phyloP scores from a whole-genome alignment of 116 monocot genomes.

The Thalassia testudinum region DNA sequence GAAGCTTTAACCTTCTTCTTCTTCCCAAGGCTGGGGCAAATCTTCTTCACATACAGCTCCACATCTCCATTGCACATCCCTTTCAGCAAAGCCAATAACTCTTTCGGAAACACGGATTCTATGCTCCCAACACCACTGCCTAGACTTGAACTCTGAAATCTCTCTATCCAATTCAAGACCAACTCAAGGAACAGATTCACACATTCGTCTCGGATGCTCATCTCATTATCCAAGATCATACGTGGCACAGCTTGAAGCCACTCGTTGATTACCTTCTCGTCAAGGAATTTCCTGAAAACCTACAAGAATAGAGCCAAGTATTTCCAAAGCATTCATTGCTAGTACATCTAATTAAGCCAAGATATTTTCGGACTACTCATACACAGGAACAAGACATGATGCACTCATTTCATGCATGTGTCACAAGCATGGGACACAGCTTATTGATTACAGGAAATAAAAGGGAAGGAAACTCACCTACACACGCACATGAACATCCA shows the following conservation, averaged over 20 bases:
- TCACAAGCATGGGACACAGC: too few relatives aligned
- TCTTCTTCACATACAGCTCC: conserved; percentile 59
- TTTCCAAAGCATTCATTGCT: too few relatives aligned
- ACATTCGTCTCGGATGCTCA: conserved; percentile 86
- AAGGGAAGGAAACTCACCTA: too few relatives aligned
- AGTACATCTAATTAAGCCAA: too few relatives aligned
- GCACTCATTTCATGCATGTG: too few relatives aligned
- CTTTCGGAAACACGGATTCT: conserved; percentile 43
- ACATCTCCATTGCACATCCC: conserved; percentile 66
- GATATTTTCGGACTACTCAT: too few relatives aligned
- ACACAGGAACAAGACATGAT: too few relatives aligned
- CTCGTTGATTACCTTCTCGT: conserved; percentile 41
- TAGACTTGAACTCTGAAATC: conserved; percentile 15
- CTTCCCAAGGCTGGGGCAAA: conserved; percentile 86
- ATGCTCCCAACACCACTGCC: conserved; percentile 10
- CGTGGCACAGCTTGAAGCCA: conserved; percentile 86
- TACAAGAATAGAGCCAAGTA: conserved; percentile 7
- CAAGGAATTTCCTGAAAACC: conserved; percentile 60
- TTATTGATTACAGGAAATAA: too few relatives aligned
- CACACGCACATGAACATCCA: too few relatives aligned
- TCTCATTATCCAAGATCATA: conserved; percentile 75
- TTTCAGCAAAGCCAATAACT: conserved; percentile 39
- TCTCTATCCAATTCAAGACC: conserved; percentile 61
- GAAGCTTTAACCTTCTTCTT: conserved; percentile 66
- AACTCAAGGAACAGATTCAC: conserved; percentile 91